Base-by-base conservation (phyloP, 2,329 filamentous ascomycete species). In the Trichophyton simii region DNA sequence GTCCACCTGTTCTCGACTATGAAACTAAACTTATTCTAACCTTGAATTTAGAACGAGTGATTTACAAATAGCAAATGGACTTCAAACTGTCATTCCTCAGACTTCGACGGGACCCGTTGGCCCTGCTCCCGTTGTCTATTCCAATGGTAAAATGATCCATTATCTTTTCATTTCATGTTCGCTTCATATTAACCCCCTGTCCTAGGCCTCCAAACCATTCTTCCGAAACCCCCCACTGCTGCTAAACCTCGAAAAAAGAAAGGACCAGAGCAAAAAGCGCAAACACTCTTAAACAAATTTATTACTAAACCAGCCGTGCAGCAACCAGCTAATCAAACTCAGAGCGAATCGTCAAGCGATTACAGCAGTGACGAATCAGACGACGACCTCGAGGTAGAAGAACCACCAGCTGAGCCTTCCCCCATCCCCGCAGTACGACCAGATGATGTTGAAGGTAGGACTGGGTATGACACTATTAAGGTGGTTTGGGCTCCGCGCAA, bases 401-500 rank as follows among this genome's bases (percentile, higher is more conserved):
- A 77, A 59, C 79, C 80, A 60, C 76, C 60, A 15, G 62, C 79
- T 38, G 81, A 84, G 63, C 72, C 76, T 15, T 82, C 80, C 15
- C 83, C 83, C 22, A 70, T 85, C 6, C 80, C 83, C 9, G 66
- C 74, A 20, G 72, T 73, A 61, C 76, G 82, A 28, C 80, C 83
- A 8, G 76, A 73, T 42, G 79, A 82, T 54, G 77, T 79, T 3
- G 73, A 80, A 63, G 79, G 75, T 66, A 81, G 77, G 50, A 78
- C 79, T 13, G 76, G 78, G 60, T 86, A 85, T 70, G 82, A 85
- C 68, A 77, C 81, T 8, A 79, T 85, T 61, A 82, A 82, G 69
- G 82, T 82, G 34, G 78, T 84, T 9, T 86, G 83, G 83, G 79
- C 77, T 57, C 79, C 80, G 54, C 79, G 79, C 63, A 81, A 79